phyloP scores from a whole-genome alignment of 371 early-diverging fungal species.

The Mortierella sp. region DNA sequence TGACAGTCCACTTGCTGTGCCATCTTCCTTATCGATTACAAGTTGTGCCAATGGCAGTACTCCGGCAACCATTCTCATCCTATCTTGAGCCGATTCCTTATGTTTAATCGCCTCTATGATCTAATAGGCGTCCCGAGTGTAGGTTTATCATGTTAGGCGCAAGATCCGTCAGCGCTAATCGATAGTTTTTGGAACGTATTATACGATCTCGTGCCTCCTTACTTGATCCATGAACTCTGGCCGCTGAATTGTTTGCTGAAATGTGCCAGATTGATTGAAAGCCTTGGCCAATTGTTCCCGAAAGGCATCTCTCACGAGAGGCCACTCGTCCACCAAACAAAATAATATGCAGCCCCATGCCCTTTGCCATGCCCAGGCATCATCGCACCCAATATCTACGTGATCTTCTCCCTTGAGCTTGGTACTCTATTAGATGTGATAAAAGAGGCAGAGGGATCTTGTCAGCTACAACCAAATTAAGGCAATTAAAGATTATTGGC shows the following conservation, averaged over 20 bases:
- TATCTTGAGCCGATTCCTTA: background rate
- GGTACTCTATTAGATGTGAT: background rate
- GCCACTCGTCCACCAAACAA: constrained; percentile 40
- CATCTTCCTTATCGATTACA: background rate
- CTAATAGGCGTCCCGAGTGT: background rate
- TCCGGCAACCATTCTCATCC: background rate
- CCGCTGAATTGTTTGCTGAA: background rate
- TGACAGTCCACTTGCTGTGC: background rate
- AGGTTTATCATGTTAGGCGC: background rate
- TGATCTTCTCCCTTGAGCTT: background rate
- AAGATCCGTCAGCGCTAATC: background rate
- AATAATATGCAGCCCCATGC: constrained; percentile 26
- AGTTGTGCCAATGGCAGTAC: constrained; percentile 4
- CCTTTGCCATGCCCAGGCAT: background rate
- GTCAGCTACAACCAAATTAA: background rate
- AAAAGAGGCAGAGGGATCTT: background rate
- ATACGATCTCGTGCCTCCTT: background rate
- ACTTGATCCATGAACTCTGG: constrained; percentile 24
- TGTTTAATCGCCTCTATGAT: background rate
- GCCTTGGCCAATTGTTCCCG: constrained; percentile 29
- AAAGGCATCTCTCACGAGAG: constrained; percentile 42
- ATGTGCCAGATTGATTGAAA: background rate
- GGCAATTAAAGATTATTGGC: background rate
- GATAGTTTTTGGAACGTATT: background rate
- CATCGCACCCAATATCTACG: background rate